Conservation (phyloP, 2,329 filamentous ascomycete species). For the Septoria petroselini region DNA sequence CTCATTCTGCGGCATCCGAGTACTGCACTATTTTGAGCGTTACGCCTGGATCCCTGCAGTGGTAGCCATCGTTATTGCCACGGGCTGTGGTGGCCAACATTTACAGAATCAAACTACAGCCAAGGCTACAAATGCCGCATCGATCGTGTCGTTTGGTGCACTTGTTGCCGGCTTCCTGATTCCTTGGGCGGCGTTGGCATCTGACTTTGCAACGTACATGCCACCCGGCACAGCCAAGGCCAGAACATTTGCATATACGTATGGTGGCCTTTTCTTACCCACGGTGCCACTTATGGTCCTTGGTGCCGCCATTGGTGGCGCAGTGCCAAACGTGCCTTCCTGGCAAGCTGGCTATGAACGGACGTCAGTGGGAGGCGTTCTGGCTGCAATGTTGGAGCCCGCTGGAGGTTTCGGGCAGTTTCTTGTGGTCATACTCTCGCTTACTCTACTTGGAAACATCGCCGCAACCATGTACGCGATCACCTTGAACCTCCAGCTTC, state of each 20-base stretch:
- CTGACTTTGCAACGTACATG: slow-evolving; percentile 48
- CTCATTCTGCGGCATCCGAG: slow-evolving; percentile 58
- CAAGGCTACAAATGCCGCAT: slow-evolving; percentile 43
- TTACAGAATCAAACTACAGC: slow-evolving; percentile 47
- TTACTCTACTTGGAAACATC: slow-evolving; percentile 46
- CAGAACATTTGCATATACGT: slow-evolving; percentile 42
- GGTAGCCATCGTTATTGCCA: slow-evolving; percentile 42
- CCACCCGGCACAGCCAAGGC: slow-evolving; percentile 37
- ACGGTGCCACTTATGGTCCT: slow-evolving; percentile 41
- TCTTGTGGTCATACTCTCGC: slow-evolving; percentile 44
- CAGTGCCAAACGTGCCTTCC: slow-evolving; percentile 30
- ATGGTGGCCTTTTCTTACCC: slow-evolving; percentile 37
- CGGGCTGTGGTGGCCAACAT: slow-evolving; percentile 42
- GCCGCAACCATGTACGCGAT: slow-evolving; percentile 48
- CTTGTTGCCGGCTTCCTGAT: slow-evolving; percentile 60
- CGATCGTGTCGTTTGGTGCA: slow-evolving; percentile 50
- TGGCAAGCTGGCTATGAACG: slow-evolving; percentile 41
- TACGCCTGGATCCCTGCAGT: slow-evolving; percentile 45
- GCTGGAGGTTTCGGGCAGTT: slow-evolving; percentile 46
- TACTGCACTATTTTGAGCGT: slow-evolving; percentile 46
- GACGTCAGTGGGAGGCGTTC: slow-evolving; percentile 39
- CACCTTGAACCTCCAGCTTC: slow-evolving; percentile 41
- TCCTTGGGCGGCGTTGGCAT: slow-evolving; percentile 50
- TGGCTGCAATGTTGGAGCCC: slow-evolving; percentile 42
- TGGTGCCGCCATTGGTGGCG: slow-evolving; percentile 44